phyloP scores from a whole-genome alignment of 345 rosid species.

The Moringa oleifera region DNA sequence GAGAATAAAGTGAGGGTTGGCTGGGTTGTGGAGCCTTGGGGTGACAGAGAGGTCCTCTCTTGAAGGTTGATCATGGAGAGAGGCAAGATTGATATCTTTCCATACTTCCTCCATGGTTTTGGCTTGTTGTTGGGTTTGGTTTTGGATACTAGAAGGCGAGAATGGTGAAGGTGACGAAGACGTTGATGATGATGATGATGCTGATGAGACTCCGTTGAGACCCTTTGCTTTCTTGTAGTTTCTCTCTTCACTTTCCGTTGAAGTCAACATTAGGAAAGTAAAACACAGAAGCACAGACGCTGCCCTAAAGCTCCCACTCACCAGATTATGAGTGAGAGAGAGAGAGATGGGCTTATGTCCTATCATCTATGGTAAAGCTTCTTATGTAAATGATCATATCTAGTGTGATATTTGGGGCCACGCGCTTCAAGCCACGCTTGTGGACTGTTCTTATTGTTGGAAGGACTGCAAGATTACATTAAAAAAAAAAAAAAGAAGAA shows the following conservation, averaged over 20 bases:
- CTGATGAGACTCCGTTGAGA: slow-evolving; percentile 5
- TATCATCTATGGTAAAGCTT: too few relatives aligned
- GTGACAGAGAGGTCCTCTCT: slow-evolving; percentile 17
- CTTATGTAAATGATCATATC: too few relatives aligned
- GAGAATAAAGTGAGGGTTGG: slow-evolving; percentile 37
- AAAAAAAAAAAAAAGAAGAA: too few relatives aligned
- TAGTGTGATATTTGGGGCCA: too few relatives aligned
- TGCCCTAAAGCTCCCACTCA: too few relatives aligned
- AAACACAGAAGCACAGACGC: too few relatives aligned
- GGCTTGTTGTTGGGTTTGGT: background rate
- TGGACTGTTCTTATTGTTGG: too few relatives aligned
- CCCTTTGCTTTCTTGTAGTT: background rate
- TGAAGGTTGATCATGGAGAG: slow-evolving; percentile 27
- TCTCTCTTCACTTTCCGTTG: slow-evolving; percentile 1
- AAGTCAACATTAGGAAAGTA: slow-evolving; percentile 18
- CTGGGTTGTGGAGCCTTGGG: slow-evolving; percentile 22
- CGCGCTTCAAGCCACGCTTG: too few relatives aligned
- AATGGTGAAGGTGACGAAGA: slow-evolving; percentile 8
- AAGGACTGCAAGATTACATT: too few relatives aligned
- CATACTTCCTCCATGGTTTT: slow-evolving; percentile 78
- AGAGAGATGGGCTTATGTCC: too few relatives aligned
- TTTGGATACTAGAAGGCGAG: slow-evolving; percentile 4
- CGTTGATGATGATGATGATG: slow-evolving; percentile 5
- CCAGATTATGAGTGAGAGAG: too few relatives aligned
- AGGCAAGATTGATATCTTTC: slow-evolving; percentile 62